These are phyloP conservation scores for Lathyrus tuberosus DNA, from an alignment of 306 rosid species.

Conservation along the genomic window DNA sequence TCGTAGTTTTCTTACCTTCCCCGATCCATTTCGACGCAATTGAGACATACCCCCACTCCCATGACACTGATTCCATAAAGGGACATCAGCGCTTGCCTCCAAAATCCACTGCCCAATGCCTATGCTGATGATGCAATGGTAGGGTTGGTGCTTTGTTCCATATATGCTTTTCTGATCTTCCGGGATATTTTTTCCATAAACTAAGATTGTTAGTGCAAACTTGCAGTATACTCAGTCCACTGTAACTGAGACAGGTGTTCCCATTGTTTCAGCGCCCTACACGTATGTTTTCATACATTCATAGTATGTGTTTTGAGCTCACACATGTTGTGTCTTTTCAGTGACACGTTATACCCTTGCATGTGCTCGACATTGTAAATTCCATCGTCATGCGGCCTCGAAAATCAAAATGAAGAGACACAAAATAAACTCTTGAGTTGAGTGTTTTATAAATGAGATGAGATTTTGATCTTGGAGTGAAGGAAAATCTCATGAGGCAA, in stretches of 20 bases:
- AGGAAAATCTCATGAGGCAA: not conserved
- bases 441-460: not conserved
- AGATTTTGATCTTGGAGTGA: too few species aligned
- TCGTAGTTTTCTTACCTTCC: not conserved
- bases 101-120: not conserved
- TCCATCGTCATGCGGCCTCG: not conserved
- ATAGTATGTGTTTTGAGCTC: not conserved
- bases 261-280: slow-evolving; percentile 39
- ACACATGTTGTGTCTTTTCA: not conserved
- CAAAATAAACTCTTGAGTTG: not conserved
- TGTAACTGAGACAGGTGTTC: slow-evolving; percentile 24
- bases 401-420: not conserved
- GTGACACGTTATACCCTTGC: slow-evolving; percentile 33
- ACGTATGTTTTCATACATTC: slow-evolving; percentile 46
- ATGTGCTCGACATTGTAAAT: not conserved
- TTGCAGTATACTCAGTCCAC: not conserved
- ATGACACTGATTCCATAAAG: not conserved
- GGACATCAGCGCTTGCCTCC: not conserved
- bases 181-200: not conserved
- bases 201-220: not conserved
- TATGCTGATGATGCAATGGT: slow-evolving; percentile 37
- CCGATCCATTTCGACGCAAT: not conserved
- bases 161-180: slow-evolving; percentile 21
- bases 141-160: slow-evolving; percentile 15
- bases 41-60: not conserved